phyloP scores from a whole-genome alignment of 2,329 filamentous ascomycete species.

The Sporothrix pseudoabietina region DNA sequence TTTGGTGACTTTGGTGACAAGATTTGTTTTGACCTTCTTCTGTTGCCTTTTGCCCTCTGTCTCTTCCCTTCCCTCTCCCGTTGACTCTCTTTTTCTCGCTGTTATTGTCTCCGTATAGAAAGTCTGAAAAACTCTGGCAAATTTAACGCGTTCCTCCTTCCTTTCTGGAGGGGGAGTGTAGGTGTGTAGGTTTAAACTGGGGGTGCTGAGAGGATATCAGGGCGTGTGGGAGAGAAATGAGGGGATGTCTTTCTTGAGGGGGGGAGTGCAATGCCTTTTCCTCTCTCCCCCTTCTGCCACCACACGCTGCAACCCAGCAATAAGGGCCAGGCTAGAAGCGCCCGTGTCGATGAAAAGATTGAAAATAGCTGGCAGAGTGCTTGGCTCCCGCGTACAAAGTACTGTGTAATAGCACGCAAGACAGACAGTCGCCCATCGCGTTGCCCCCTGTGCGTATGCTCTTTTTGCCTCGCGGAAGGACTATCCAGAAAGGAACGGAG shows the following conservation, averaged over 20 bases:
- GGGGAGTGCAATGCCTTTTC: not conserved
- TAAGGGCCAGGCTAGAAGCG: not conserved
- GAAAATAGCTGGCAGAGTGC: conserved; percentile 1
- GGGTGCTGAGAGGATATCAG: not conserved
- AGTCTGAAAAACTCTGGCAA: not conserved
- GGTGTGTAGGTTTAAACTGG: not conserved
- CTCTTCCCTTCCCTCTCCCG: not conserved
- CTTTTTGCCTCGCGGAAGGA: conserved; percentile 2
- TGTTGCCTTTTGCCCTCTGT: not conserved
- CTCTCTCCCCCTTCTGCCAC: not conserved
- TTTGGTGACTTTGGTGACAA: not conserved
- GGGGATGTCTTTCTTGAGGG: not conserved
- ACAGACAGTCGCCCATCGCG: not conserved
- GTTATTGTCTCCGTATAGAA: not conserved
- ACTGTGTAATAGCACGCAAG: not conserved
- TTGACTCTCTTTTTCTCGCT: conserved; percentile 11
- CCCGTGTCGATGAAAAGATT: not conserved
- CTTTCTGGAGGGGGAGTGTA: conserved; percentile 16
- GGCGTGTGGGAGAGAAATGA: not conserved
- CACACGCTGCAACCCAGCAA: not conserved
- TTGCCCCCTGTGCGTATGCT: not conserved
- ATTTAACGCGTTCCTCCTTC: not conserved
- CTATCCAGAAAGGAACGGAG: not conserved
- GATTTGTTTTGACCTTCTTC: not conserved
- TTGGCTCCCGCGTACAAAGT: not conserved